Evolutionary conservation across 2,329 filamentous ascomycete genomes (phyloP).

Genomic region (Tricladium varicosporioides): DNA sequence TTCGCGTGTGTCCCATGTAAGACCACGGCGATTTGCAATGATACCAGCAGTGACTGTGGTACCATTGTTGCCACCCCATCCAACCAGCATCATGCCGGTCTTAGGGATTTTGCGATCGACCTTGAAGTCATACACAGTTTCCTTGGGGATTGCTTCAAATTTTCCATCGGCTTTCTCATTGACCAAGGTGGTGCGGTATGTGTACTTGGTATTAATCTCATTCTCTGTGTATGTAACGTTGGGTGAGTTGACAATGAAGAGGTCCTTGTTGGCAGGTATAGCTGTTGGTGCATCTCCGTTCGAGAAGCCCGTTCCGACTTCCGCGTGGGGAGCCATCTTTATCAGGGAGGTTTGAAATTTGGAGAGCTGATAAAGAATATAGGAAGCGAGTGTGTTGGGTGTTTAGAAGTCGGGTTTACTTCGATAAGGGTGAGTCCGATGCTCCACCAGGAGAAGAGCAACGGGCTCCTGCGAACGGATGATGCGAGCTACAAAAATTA

Average conservation of each 20-base stretch:
- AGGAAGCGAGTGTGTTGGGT: conserved; percentile 28
- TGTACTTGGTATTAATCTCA: conserved; percentile 91
- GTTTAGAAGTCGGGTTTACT: conserved; percentile 45
- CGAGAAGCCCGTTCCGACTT: conserved; percentile 53
- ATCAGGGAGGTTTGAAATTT: conserved; percentile 28
- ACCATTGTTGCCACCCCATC: conserved; percentile 97
- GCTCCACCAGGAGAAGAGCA: conserved; percentile 86
- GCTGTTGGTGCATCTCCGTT: conserved; percentile 60
- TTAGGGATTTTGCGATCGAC: conserved; percentile 91
- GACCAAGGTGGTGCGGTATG: conserved; percentile 90
- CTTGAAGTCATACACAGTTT: conserved; percentile 96
- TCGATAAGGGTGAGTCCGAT: conserved; percentile 63
- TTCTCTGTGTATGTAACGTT: conserved; percentile 88
- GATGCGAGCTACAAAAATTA: conserved; percentile 66
- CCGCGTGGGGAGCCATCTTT: conserved; percentile 91
- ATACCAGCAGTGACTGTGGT: conserved; percentile 96
- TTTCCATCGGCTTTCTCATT: conserved; percentile 66
- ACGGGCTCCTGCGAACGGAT: conserved; percentile 95
- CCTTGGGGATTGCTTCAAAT: conserved; percentile 79
- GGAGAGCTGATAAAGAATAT: conserved; percentile 1
- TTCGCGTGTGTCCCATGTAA: conserved; percentile 93
- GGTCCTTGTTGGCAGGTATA: conserved; percentile 49
- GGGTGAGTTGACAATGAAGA: conserved; percentile 87
- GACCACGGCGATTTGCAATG: conserved; percentile 84
- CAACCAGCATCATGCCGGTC: conserved; percentile 95